Conservation (phyloP, 345 rosid genomes). For the Corchorus olitorius region DNA sequence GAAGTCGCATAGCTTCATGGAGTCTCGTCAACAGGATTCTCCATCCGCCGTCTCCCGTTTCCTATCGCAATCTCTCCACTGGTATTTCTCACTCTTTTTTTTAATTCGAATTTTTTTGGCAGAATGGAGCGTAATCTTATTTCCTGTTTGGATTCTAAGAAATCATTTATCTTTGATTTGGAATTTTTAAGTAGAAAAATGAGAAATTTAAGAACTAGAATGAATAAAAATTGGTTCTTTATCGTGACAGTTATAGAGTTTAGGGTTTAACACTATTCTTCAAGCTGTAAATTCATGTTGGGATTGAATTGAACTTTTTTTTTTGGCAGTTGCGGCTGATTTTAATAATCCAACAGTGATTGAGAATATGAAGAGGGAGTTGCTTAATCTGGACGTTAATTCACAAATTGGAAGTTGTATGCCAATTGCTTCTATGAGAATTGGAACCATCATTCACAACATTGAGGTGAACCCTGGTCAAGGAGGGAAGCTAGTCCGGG, state of each 20-base stretch:
- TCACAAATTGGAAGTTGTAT: slow-evolving; percentile 85
- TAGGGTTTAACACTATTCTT: background rate
- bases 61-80: background rate
- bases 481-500: slow-evolving; percentile 81
- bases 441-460: slow-evolving; percentile 89
- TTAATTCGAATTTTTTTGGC: background rate
- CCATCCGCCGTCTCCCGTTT: background rate
- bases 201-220: background rate
- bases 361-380: slow-evolving; percentile 58
- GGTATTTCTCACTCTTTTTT: background rate
- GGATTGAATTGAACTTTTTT: background rate
- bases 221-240: background rate
- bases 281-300: background rate
- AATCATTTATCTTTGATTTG: background rate
- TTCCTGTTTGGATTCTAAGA: background rate
- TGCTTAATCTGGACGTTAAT: slow-evolving; percentile 74
- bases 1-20: background rate
- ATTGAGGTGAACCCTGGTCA: slow-evolving; percentile 84
- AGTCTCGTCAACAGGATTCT: slow-evolving; percentile 13
- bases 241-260: background rate
- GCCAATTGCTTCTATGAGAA: slow-evolving; percentile 84
- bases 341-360: slow-evolving; percentile 35
- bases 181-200: background rate
- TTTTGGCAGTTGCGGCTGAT: background rate
- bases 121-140: background rate